Evolutionary conservation across 1,139 yeast species (phyloP).

Genomic region (Pichia kudriavzevii): DNA sequence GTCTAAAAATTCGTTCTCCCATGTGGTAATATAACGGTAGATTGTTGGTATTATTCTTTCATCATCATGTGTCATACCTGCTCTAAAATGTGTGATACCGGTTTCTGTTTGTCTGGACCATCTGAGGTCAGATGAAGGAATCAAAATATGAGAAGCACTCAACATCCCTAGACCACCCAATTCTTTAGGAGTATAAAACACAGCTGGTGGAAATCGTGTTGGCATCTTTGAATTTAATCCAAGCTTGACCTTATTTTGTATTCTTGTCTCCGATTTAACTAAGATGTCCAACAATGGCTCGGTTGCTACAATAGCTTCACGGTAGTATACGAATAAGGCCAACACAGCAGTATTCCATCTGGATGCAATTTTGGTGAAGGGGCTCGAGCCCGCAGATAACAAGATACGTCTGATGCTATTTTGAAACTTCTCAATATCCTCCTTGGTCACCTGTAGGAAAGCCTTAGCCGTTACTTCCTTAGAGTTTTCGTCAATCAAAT

Average conservation of each 20-base stretch:
- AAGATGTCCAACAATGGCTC: conserved; percentile 69
- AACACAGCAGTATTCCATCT: conserved; percentile 95
- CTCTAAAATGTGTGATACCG: conserved; percentile 88
- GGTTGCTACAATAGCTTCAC: conserved; percentile 90
- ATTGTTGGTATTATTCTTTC: conserved; percentile 85
- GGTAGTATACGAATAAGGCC: conserved; percentile 76
- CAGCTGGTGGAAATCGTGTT: conserved; percentile 96
- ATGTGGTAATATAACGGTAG: conserved; percentile 83
- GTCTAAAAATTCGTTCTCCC: conserved; percentile 95
- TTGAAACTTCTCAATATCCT: conserved; percentile 71
- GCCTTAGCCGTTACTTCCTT: conserved; percentile 91
- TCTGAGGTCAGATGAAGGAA: conserved; percentile 85
- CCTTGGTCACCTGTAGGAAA: conserved; percentile 72
- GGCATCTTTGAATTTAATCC: conserved; percentile 99
- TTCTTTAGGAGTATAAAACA: conserved; percentile 94
- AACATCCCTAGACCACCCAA: conserved; percentile 97
- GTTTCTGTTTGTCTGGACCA: conserved; percentile 95
- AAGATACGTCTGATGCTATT: conserved; percentile 82
- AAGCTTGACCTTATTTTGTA: conserved; percentile 89
- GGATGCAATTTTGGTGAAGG: conserved; percentile 89
- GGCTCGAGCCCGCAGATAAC: conserved; percentile 93
- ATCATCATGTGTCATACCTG: conserved; percentile 81
- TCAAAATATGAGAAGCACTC: conserved; percentile 90
- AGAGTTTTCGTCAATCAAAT: conserved; percentile 58
- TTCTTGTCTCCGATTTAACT: conserved; percentile 87